Evolutionary conservation across 306 rosid genomes (phyloP), one percentile per base, ranked within the genome.

Genomic region (Malus sieversii): DNA sequence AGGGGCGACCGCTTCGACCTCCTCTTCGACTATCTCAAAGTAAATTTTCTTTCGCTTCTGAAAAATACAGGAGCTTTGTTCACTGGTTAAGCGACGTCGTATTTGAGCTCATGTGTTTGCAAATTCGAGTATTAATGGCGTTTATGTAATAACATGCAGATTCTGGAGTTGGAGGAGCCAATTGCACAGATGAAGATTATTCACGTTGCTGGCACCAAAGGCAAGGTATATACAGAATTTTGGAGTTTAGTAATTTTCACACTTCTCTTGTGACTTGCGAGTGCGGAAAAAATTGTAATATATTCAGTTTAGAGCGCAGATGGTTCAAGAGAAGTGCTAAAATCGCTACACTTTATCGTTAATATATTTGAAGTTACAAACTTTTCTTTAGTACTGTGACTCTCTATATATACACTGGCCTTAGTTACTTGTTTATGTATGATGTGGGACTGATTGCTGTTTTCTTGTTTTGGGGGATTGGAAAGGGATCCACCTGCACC

Each of bases 191-290:
- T 95, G 97, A 95, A 95, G 93, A 70, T 95, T 72, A 90, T 95
- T 74, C 98, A 95, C 78, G 97, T 92, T 55, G 98, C 98, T 82
- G 98, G 98, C 23, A 95, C 97, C 78, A 95, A 95, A 84, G 97
- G 98, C 68, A 95, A 95, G 98, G 98, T 95, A 87, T 64, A 57
- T 60, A 20, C 27, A 23, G 25, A 11, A 57, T 20, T 57, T 57
- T n/a, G 9, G 1, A 33, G 1, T 33, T 35, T 7, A 35, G 40
- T 38, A 38, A 38, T 38, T 7, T 38, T 38, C 10, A 38, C 42
- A 38, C 10, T 0, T 0, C 42, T 38, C 42, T 7, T 38, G 42
- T 7, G 42, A 38, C 8, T 2, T 16, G 20, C 3, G 8, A 51
- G 55, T 51, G 20, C 20, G 2, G 8, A 16, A 51, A 48, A 51